phyloP scores from a whole-genome alignment of 2,329 filamentous ascomycete species.

The Nemania bipapillata region DNA sequence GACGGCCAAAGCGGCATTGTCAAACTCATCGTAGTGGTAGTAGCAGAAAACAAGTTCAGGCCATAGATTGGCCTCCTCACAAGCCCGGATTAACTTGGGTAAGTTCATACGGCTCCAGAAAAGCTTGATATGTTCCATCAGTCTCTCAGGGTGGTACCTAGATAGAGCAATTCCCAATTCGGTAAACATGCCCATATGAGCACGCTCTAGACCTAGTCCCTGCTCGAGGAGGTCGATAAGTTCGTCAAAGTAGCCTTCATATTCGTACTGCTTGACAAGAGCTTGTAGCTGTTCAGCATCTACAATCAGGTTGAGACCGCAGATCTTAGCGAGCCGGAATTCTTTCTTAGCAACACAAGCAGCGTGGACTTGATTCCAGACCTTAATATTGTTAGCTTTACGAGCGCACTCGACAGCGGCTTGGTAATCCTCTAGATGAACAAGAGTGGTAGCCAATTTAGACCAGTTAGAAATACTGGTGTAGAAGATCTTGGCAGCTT shows the following conservation, averaged over 20 bases:
- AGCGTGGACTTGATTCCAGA: slow-evolving; percentile 98
- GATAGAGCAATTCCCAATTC: slow-evolving; percentile 89
- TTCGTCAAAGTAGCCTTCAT: slow-evolving; percentile 97
- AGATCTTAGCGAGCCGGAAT: slow-evolving; percentile 98
- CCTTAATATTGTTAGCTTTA: slow-evolving; percentile 98
- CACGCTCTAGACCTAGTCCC: slow-evolving; percentile 89
- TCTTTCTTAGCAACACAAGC: slow-evolving; percentile 98
- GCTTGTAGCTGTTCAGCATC: slow-evolving; percentile 94
- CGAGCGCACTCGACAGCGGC: slow-evolving; percentile 96
- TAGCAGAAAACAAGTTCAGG: slow-evolving; percentile 98
- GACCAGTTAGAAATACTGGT: slow-evolving; percentile 99
- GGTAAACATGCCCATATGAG: slow-evolving; percentile 98
- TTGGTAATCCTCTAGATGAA: slow-evolving; percentile 97
- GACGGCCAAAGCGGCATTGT: slow-evolving; percentile 95
- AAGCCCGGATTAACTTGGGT: slow-evolving; percentile 92
- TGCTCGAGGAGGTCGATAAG: slow-evolving; percentile 94
- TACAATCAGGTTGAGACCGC: slow-evolving; percentile 96
- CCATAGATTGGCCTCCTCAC: slow-evolving; percentile 95
- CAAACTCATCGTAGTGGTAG: slow-evolving; percentile 97
- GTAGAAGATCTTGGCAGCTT: slow-evolving; percentile 99
- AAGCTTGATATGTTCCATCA: slow-evolving; percentile 98
- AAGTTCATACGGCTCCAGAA: slow-evolving; percentile 99
- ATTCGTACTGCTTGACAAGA: slow-evolving; percentile 95
- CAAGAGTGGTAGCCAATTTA: slow-evolving; percentile 95
- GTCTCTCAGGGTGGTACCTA: slow-evolving; percentile 92